Base-by-base conservation (phyloP, 768 basidiomycete species). In the Tephrocybe sp. region DNA sequence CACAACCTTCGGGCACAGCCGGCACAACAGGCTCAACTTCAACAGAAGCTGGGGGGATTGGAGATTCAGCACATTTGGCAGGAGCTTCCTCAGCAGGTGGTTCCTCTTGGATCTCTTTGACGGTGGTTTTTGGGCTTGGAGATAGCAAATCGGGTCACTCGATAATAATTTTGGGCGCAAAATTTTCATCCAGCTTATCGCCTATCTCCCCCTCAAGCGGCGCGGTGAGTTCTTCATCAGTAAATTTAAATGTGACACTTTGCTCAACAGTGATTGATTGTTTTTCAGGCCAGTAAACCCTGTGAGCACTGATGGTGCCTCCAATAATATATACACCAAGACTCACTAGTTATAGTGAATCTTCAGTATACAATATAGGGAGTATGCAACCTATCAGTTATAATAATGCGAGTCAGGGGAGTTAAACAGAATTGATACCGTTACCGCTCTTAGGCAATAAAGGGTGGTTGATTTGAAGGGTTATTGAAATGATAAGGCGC, bases 241-340 rank as follows among this genome's bases (percentile, higher is more conserved):
- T 25, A 24, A 47, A 15, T 21, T 49, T 31, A 34, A 50, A 50
- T 25, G 22, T 38, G 19, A 69, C 48, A 41, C 62, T 64, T 3
- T 58, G 50, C 37, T 70, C 61, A 16, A 65, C 56, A 3, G 57
- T 50, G 3, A 70, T 48, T 1, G 54, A 31, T 1, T 48, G 55
- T 15, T 53, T 61, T 10, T 55, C 47, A 0, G 63, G 63, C 69
- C 67, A 74, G 48, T 71, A 73, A 10, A 73, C 57, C 3, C 61
- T 45, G 31, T 64, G 61, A 0, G 58, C 71, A 9, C n/a, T n/a
- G n/a, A n/a, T n/a, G n/a, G n/a, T n/a, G n/a, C n/a, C n/a, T n/a
- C n/a, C n/a, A n/a, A n/a, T n/a, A n/a, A n/a, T n/a, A n/a, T n/a
- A n/a, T n/a, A n/a, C n/a, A n/a, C n/a, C n/a, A n/a, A n/a, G n/a